phyloP scores from a whole-genome alignment of 2,329 filamentous ascomycete species.

The Neonectria neomacrospora region DNA sequence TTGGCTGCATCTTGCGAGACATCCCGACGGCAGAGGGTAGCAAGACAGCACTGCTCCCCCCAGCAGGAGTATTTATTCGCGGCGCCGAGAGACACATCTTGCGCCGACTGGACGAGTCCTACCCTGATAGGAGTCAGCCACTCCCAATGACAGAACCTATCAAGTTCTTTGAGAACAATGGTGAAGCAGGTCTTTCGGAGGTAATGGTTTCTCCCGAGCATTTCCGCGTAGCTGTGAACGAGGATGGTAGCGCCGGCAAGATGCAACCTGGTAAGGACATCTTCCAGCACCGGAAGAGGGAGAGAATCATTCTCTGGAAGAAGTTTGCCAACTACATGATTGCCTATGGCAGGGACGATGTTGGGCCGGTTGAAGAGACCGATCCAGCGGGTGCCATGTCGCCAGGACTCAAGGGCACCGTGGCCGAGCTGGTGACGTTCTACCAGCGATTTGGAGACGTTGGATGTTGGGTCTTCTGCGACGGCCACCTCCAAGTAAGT shows the following conservation, averaged over 20 bases:
- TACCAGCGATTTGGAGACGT: constrained; percentile 86
- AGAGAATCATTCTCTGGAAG: constrained; percentile 75
- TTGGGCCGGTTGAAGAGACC: constrained; percentile 59
- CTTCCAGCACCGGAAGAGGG: constrained; percentile 73
- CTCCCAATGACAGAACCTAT: constrained; percentile 71
- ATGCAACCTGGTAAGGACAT: constrained; percentile 71
- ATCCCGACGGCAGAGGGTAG: constrained; percentile 64
- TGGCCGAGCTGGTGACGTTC: constrained; percentile 75
- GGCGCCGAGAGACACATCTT: constrained; percentile 78
- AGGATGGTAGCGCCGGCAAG: constrained; percentile 70
- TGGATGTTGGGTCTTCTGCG: constrained; percentile 82
- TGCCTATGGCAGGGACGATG: constrained; percentile 77
- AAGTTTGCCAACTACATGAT: constrained; percentile 82
- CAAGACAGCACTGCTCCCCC: constrained; percentile 67
- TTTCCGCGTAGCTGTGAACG: constrained; percentile 65
- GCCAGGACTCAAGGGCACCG: constrained; percentile 51
- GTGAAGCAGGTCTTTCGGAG: constrained; percentile 69
- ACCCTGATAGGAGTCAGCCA: constrained; percentile 68
- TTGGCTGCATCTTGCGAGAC: constrained; percentile 74
- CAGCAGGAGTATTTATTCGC: constrained; percentile 77
- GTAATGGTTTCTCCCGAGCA: constrained; percentile 73
- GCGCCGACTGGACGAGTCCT: constrained; percentile 66
- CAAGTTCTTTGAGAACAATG: constrained; percentile 80
- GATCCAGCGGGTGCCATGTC: constrained; percentile 53
- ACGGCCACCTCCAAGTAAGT: constrained; percentile 79